Conservation (phyloP, 2,329 filamentous ascomycete genomes). For the Fusarium papillatum region DNA sequence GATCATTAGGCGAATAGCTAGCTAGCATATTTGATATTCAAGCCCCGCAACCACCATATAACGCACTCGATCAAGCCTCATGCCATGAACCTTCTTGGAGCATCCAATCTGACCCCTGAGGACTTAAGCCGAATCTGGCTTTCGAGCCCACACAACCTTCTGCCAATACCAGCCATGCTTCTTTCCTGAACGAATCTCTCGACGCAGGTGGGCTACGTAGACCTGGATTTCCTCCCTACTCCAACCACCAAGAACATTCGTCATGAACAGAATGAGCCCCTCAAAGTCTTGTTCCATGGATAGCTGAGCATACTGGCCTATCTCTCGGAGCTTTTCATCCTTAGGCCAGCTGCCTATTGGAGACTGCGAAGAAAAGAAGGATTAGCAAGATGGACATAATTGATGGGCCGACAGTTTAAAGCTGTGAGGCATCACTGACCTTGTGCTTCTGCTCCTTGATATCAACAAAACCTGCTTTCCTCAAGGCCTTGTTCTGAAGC, state of each 20-base stretch:
- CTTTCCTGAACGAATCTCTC: conserved; percentile 4
- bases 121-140: neutral
- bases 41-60: neutral
- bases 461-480: conserved; percentile 41
- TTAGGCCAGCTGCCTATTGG: conserved; percentile 14
- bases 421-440: neutral
- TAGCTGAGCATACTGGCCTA: conserved; percentile 15
- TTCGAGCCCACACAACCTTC: conserved; percentile 7
- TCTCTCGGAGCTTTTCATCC: conserved; percentile 12
- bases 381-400: neutral
- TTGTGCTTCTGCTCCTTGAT: conserved; percentile 12
- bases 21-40: neutral
- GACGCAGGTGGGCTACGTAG: neutral
- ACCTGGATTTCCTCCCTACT: conserved; percentile 7
- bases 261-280: conserved; percentile 16
- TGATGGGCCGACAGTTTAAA: neutral
- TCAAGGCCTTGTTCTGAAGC: conserved; percentile 28
- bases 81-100: neutral
- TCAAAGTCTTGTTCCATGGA: conserved; percentile 14
- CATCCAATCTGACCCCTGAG: neutral
- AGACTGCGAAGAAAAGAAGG: neutral
- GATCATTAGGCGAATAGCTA: neutral
- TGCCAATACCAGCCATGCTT: conserved; percentile 8
- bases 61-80: neutral
- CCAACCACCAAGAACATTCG: conserved; percentile 9